Percentiles rank a stretch among this genome's conserved stretches.
phyloP scores from a whole-genome alignment of 441 rosid species.

The Eruca vesicaria region DNA sequence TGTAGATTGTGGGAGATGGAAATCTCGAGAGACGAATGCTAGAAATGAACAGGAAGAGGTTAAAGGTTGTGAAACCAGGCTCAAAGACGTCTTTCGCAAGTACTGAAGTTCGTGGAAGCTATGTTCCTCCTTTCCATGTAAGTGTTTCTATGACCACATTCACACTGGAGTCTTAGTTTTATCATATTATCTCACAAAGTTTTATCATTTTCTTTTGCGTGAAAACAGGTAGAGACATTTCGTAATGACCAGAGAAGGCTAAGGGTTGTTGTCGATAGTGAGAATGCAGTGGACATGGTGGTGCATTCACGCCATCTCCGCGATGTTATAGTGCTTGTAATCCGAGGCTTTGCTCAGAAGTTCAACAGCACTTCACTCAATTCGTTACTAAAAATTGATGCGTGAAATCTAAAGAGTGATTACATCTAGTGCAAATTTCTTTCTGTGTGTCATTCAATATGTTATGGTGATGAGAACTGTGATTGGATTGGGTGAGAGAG shows the following conservation, averaged over 20 bases:
- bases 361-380: constrained; percentile 98
- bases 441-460: constrained; percentile 4
- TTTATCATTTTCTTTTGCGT: constrained; percentile 12
- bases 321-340: constrained; percentile 77
- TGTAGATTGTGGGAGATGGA: constrained; percentile 76
- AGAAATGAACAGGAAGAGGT: constrained; percentile 82
- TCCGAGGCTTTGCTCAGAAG: constrained; percentile 91
- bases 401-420: constrained; percentile 31
- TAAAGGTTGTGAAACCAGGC: constrained; percentile 94
- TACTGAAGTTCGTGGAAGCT: constrained; percentile 93
- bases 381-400: constrained; percentile 86
- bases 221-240: constrained; percentile 73
- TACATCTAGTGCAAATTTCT: constrained; percentile 7
- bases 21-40: constrained; percentile 89
- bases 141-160: constrained; percentile 31
- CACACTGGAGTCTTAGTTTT: neutral
- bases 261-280: constrained; percentile 86
- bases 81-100: constrained; percentile 86
- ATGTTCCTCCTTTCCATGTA: constrained; percentile 95
- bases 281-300: constrained; percentile 77
- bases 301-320: constrained; percentile 82
- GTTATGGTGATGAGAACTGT: neutral
- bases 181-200: too few species aligned
- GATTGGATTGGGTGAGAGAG: neutral
- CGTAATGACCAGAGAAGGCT: constrained; percentile 83